Conservation (phyloP, 2,329 filamentous ascomycete genomes). For the Arthrinium phaeospermum region DNA sequence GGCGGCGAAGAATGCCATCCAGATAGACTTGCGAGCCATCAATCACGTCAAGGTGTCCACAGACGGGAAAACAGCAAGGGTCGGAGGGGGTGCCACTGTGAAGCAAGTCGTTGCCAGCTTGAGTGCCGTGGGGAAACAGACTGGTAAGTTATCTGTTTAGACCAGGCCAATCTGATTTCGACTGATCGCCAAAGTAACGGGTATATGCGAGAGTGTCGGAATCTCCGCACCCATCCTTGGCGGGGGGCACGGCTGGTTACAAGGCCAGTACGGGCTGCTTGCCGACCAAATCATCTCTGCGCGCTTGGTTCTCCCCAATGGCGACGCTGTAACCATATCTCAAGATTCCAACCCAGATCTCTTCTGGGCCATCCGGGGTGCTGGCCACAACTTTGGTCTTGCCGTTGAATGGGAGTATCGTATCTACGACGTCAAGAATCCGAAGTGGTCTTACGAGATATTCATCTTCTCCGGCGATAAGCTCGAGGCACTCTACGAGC, state of each 20-base stretch:
- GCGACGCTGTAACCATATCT: slow-evolving; percentile 22
- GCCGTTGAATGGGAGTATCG: slow-evolving; percentile 39
- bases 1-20: slow-evolving; percentile 28
- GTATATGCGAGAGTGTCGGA: slow-evolving; percentile 32
- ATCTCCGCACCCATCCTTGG: slow-evolving; percentile 32
- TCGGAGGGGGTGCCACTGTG: slow-evolving; percentile 24
- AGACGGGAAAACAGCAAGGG: slow-evolving; percentile 27
- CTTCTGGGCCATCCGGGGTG: slow-evolving; percentile 22
- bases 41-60: slow-evolving; percentile 34
- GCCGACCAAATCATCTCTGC: slow-evolving; percentile 27
- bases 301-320: slow-evolving; percentile 31
- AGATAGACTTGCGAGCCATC: slow-evolving; percentile 35
- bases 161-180: slow-evolving; percentile 21
- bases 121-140: slow-evolving; percentile 22
- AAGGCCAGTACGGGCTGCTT: slow-evolving; percentile 36
- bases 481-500: slow-evolving; percentile 26
- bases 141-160: neutral
- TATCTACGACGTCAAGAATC: slow-evolving; percentile 30
- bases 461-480: slow-evolving; percentile 31
- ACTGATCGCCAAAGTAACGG: slow-evolving; percentile 28
- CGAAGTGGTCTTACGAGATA: slow-evolving; percentile 30
- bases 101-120: slow-evolving; percentile 28
- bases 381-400: slow-evolving; percentile 21
- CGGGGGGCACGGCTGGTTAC: slow-evolving; percentile 32
- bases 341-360: slow-evolving; percentile 21